phyloP scores from a whole-genome alignment of 2,329 filamentous ascomycete genomes.

The Trichoderma citrinoviride region DNA sequence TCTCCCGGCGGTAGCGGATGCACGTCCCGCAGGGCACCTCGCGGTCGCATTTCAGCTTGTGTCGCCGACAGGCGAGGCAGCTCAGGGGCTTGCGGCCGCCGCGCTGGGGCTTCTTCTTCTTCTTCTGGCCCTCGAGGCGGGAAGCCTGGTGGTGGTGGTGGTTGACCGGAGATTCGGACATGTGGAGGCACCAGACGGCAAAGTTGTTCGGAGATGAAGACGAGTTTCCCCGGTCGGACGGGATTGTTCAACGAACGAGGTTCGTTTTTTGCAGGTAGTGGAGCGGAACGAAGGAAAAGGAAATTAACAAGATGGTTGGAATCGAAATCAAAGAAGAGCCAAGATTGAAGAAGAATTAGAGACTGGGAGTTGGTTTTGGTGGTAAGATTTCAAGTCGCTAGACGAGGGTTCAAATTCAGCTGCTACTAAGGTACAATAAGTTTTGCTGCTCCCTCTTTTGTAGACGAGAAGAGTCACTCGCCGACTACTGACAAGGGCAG shows the following conservation, averaged over 20 bases:
- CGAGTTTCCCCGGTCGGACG: background rate
- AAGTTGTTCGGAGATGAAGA: background rate
- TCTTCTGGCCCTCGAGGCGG: background rate
- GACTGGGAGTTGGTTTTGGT: background rate
- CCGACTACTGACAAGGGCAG: background rate
- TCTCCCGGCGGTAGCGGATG: conserved; percentile 31
- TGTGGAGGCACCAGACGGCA: background rate
- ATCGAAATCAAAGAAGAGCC: background rate
- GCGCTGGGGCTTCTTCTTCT: conserved; percentile 5
- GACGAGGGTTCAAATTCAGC: background rate
- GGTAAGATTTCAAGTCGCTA: background rate
- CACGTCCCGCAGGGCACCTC: conserved; percentile 34
- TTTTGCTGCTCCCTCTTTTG: background rate
- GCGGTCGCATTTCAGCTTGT: conserved; percentile 35
- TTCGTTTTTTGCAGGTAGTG: background rate
- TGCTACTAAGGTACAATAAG: background rate
- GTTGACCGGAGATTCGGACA: conserved; percentile 13
- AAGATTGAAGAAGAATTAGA: background rate
- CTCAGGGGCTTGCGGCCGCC: conserved; percentile 27
- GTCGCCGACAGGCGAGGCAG: conserved; percentile 34
- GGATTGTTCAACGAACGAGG: background rate
- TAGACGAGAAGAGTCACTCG: background rate
- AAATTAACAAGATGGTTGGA: background rate
- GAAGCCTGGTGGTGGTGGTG: background rate
- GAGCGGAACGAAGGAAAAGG: background rate